Evolutionary conservation across 192 early-diverging fungal species (phyloP), one percentile per base, ranked within the genome.

Genomic region (Cladochytrium replicatum): DNA sequence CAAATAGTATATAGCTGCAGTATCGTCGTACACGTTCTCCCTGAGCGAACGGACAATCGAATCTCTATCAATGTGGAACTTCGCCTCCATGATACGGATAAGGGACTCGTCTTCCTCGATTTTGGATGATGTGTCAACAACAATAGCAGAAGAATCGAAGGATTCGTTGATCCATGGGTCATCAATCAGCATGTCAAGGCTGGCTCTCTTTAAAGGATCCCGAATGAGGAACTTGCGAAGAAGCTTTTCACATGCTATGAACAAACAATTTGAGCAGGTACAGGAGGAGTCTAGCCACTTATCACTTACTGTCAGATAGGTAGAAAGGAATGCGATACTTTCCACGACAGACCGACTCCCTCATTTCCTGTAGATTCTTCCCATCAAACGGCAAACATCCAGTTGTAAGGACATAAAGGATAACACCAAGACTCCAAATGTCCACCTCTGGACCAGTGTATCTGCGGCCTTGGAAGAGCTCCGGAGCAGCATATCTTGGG

Each of bases 401-500:
- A 42, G 87, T 90, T 21, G 91, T 80, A 75, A 97, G 81, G 24
- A 95, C 94, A 57, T 93, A 97, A 19, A 97, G 68, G 58, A 97
- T 92, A 6, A 96, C 88, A 21, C 95, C 95, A 61, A 89, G 85
- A 68, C 86, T 89, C 95, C 95, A 98, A 6, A 94, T 88, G 69
- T 98, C 95, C 4, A 96, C 95, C 69, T 96, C 93, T 17, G 91
- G 90, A 4, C 93, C 95, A 4, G 90, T 89, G 64, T 98, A 98
- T 27, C 63, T 21, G 6, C 68, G 60, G 4, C 74, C 77, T 58
- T 72, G 67, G 48, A 94, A 82, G 25, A 97, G 85, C 61, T 97
- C 94, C 6, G 94, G 74, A 0, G 74, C 74, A 2, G 71, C 78
- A 49, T 80, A 72, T 30, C 70, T 68, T 45, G 19, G 30, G 24